Evolutionary conservation across 345 rosid species (phyloP).

Genomic region (Crucihimalaya himalaica): DNA sequence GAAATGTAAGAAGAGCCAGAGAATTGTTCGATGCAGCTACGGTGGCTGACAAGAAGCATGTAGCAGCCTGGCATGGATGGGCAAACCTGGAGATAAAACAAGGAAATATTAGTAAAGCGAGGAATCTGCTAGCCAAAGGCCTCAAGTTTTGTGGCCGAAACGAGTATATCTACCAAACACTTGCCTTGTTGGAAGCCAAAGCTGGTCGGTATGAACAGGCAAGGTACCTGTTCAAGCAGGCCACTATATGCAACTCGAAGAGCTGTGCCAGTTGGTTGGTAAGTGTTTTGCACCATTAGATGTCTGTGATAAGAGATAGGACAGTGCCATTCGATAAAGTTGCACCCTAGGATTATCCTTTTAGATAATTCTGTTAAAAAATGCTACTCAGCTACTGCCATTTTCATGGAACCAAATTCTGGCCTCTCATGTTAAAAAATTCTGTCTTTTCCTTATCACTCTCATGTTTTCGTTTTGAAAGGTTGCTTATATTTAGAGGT

Average conservation of each 20-base stretch:
- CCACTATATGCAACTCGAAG: conserved; percentile 81
- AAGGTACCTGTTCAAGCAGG: conserved; percentile 78
- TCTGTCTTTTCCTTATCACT: neutral
- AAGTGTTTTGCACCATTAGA: conserved; percentile 45
- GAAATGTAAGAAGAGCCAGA: conserved; percentile 83
- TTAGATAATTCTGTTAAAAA: neutral
- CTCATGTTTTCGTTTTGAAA: neutral
- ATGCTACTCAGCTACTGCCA: neutral
- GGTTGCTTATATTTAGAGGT: neutral
- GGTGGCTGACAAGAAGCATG: conserved; percentile 86
- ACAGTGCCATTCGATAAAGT: neutral
- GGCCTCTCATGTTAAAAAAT: too few relatives aligned
- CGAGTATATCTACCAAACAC: conserved; percentile 89
- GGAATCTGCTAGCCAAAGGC: conserved; percentile 87
- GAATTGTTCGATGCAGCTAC: conserved; percentile 96
- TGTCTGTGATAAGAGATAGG: neutral
- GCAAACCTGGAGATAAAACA: conserved; percentile 91
- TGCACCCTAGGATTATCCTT: neutral
- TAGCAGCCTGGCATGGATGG: conserved; percentile 99
- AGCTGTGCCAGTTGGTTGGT: conserved; percentile 99
- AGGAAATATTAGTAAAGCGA: conserved; percentile 89
- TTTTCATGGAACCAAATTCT: neutral
- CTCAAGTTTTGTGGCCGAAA: conserved; percentile 86
- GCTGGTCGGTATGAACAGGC: conserved; percentile 78
- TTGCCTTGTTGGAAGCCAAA: conserved; percentile 83